Conservation (phyloP, 192 early-diverging fungal genomes). For the Entomortierella lignicola region DNA sequence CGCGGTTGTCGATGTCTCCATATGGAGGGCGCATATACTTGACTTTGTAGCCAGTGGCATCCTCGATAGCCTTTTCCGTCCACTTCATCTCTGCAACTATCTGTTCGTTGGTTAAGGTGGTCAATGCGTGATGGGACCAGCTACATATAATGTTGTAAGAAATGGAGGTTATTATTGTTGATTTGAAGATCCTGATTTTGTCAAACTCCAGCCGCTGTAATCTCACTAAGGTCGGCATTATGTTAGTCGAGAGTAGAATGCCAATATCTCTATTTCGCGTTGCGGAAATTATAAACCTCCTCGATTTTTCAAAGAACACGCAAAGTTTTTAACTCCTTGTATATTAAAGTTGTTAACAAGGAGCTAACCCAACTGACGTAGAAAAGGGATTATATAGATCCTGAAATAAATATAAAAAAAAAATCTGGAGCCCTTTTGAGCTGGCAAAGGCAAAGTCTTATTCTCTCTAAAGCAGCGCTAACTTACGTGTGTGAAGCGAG, state of each 20-base stretch:
- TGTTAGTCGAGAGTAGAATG: too few relatives aligned
- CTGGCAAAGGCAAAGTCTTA: background rate
- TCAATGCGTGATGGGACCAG: conserved; percentile 56
- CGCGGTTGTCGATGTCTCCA: conserved; percentile 80
- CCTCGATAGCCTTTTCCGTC: conserved; percentile 49
- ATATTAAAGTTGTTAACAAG: too few relatives aligned
- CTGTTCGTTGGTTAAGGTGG: conserved; percentile 53
- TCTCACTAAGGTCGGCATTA: too few relatives aligned
- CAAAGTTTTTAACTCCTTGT: too few relatives aligned
- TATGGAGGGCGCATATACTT: conserved; percentile 70
- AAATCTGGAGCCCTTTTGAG: background rate
- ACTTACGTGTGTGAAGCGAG: conserved; percentile 36
- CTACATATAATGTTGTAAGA: conserved; percentile 55
- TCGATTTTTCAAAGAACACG: too few relatives aligned
- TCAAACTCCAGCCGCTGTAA: too few relatives aligned
- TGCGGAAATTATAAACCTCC: too few relatives aligned
- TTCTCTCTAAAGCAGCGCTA: background rate
- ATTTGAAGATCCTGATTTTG: background rate
- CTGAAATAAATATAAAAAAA: background rate
- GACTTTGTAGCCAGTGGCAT: conserved; percentile 32
- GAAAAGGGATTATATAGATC: background rate
- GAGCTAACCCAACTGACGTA: background rate
- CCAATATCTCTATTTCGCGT: too few relatives aligned
- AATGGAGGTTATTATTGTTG: background rate
- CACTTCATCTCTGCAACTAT: conserved; percentile 51